phyloP scores from a whole-genome alignment of 352 stramenopile genomes.

The Pythium rishiriense region DNA sequence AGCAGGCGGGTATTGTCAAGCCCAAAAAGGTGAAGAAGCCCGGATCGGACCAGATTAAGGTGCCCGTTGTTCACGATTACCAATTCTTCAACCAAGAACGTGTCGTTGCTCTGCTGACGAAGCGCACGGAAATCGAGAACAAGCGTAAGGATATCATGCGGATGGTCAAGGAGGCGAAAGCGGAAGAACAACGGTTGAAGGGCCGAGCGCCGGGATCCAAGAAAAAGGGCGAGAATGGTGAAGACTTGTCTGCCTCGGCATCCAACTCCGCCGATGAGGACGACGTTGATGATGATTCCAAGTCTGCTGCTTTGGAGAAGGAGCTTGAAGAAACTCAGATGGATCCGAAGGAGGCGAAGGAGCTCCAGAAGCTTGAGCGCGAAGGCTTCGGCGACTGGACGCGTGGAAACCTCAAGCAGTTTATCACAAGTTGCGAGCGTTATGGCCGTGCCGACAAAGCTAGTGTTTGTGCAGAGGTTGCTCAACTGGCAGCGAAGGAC shows the following conservation, averaged over 20 bases:
- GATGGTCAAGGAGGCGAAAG: conserved; percentile 83
- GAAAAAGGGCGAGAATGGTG: conserved; percentile 59
- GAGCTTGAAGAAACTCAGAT: conserved; percentile 81
- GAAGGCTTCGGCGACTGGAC: conserved; percentile 97
- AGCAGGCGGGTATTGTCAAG: conserved; percentile 80
- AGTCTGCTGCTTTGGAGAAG: conserved; percentile 71
- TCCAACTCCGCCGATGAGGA: conserved; percentile 69
- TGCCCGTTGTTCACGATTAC: conserved; percentile 93
- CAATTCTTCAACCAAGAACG: conserved; percentile 94
- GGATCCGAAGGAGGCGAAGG: conserved; percentile 59
- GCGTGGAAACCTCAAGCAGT: conserved; percentile 85
- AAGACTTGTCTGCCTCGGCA: conserved; percentile 40
- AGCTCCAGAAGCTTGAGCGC: conserved; percentile 72
- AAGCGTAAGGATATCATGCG: conserved; percentile 82
- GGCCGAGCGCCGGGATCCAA: conserved; percentile 61
- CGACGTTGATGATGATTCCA: conserved; percentile 47
- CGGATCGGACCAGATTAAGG: conserved; percentile 85
- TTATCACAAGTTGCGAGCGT: conserved; percentile 92
- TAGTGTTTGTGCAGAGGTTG: conserved; percentile 91
- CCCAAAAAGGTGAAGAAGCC: conserved; percentile 88
- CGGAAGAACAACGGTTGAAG: conserved; percentile 79
- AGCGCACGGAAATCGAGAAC: conserved; percentile 90
- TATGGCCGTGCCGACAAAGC: conserved; percentile 92
- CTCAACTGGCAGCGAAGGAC: conserved; percentile 89
- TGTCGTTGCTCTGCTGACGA: conserved; percentile 84